phyloP scores from a whole-genome alignment of 129 eudicot species.

The Ambrosia artemisiifolia region DNA sequence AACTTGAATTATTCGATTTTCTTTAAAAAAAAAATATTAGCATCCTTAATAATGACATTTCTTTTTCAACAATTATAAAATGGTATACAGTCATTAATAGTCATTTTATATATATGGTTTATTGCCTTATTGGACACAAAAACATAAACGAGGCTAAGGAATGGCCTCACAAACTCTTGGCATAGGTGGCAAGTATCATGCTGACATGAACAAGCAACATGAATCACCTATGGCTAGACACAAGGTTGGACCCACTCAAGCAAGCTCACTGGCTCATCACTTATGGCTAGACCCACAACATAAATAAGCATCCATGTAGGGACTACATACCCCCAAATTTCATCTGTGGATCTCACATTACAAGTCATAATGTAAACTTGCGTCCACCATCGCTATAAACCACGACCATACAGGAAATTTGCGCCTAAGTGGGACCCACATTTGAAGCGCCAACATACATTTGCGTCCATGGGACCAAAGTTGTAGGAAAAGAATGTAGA shows the following conservation, averaged over 20 bases:
- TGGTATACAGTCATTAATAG: too few species aligned
- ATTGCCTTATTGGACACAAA: not conserved
- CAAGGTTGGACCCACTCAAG: slow-evolving; percentile 1
- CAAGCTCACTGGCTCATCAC: slow-evolving; percentile 3
- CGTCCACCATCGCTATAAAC: not conserved
- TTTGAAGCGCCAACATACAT: not conserved
- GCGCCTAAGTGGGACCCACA: not conserved
- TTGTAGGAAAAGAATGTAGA: not conserved
- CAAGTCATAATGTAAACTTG: not conserved
- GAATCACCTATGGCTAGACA: slow-evolving; percentile 12
- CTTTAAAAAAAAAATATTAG: too few species aligned
- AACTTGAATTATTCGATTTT: too few species aligned
- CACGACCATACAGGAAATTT: not conserved
- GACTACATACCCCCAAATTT: not conserved
- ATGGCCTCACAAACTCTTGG: not conserved
- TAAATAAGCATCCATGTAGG: slow-evolving; percentile 7
- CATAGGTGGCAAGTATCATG: not conserved
- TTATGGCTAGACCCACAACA: not conserved
- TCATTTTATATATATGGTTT: too few species aligned
- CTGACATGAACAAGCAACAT: not conserved
- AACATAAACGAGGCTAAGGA: not conserved
- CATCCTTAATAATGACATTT: too few species aligned
- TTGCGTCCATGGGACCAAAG: not conserved
- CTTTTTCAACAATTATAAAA: too few species aligned
- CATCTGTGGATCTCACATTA: not conserved